These are phyloP conservation scores for Nigrospora sphaerica DNA, from an alignment of 2,329 filamentous ascomycete genomes.

Conservation along the genomic window DNA sequence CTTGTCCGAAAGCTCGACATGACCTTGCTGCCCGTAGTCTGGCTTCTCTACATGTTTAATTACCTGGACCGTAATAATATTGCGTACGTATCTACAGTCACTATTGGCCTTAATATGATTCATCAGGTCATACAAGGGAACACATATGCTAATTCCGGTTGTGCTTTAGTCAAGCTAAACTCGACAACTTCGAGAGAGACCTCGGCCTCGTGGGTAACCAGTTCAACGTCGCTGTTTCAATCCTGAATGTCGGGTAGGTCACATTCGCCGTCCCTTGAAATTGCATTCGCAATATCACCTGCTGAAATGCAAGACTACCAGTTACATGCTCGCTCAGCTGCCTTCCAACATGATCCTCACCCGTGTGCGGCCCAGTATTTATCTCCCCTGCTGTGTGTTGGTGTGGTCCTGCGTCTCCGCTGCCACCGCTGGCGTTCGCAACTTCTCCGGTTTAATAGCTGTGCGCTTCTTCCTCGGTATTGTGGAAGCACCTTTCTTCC, in stretches of 20 bases:
- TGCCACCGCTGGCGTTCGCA: neutral
- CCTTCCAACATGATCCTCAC: constrained; percentile 24
- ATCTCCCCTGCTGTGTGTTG: too few relatives aligned
- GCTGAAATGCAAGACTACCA: too few relatives aligned
- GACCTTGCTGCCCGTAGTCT: neutral
- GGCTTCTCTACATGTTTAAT: constrained; percentile 23
- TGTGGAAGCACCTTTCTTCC: neutral
- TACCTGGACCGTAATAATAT: constrained; percentile 40
- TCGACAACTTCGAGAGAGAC: constrained; percentile 18
- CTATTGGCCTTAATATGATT: too few relatives aligned
- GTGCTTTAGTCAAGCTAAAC: constrained; percentile 21
- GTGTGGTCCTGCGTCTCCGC: too few relatives aligned
- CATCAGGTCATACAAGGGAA: too few relatives aligned
- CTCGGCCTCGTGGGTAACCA: constrained; percentile 3
- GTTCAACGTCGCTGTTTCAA: constrained; percentile 5
- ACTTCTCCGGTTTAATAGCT: neutral
- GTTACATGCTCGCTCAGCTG: constrained; percentile 17
- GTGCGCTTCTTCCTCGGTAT: neutral
- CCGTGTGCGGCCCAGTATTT: constrained; percentile 11
- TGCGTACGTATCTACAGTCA: too few relatives aligned
- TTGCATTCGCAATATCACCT: too few relatives aligned
- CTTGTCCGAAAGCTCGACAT: too few relatives aligned
- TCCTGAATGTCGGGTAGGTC: constrained; percentile 6
- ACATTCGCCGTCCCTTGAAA: too few relatives aligned
- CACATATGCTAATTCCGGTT: too few relatives aligned